Conservation (phyloP, 2,329 filamentous ascomycete species). For the Curvularia eragrostidis region DNA sequence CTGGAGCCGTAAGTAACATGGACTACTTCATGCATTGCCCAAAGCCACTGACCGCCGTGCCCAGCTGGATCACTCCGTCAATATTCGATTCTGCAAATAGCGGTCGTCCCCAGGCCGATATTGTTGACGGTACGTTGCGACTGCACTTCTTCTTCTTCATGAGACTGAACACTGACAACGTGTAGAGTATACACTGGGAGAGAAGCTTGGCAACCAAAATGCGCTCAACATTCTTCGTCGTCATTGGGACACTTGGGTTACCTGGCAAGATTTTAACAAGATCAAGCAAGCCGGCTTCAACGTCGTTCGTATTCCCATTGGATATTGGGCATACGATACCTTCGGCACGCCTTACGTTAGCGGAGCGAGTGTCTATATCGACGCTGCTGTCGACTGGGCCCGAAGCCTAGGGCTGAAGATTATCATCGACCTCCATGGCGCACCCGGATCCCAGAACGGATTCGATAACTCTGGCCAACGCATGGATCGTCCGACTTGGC, state of each 20-base stretch:
- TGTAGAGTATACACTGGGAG: slow-evolving; percentile 58
- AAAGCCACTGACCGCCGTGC: slow-evolving; percentile 1
- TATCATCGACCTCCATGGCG: slow-evolving; percentile 66
- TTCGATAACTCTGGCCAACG: slow-evolving; percentile 68
- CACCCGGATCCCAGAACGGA: slow-evolving; percentile 65
- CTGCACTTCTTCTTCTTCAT: background rate
- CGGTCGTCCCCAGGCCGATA: slow-evolving; percentile 36
- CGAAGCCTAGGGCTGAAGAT: slow-evolving; percentile 60
- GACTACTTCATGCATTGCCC: too few relatives aligned
- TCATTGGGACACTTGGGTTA: slow-evolving; percentile 61
- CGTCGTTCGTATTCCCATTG: slow-evolving; percentile 64
- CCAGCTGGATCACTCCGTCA: slow-evolving; percentile 64
- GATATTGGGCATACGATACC: slow-evolving; percentile 66
- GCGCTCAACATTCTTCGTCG: slow-evolving; percentile 55
- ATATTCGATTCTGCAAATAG: slow-evolving; percentile 54
- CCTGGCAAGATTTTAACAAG: slow-evolving; percentile 61
- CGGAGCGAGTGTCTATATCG: slow-evolving; percentile 61
- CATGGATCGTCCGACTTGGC: slow-evolving; percentile 54
- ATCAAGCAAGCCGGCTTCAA: slow-evolving; percentile 66
- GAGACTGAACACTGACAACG: background rate
- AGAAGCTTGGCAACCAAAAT: slow-evolving; percentile 57
- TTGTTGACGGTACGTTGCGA: slow-evolving; percentile 49
- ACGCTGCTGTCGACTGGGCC: slow-evolving; percentile 65
- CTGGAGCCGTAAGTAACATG: slow-evolving; percentile 50
- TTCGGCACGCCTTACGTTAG: slow-evolving; percentile 58